Base-by-base conservation (phyloP, 1,284 basidiomycete species). In the Irpex sp. region DNA sequence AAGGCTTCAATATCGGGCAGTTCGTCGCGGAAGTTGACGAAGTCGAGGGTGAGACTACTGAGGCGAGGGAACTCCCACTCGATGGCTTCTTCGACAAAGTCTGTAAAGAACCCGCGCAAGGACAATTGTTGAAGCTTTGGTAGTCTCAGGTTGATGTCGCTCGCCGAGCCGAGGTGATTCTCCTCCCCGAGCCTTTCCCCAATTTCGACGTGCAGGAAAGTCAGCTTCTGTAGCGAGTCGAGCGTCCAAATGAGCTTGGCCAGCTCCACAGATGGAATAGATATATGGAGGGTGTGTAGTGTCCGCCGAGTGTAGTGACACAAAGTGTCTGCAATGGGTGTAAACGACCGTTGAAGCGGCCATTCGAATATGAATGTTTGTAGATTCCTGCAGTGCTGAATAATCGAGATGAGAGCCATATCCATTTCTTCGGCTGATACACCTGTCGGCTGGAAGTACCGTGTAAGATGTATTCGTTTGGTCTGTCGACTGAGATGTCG, bases 191-290 rank as follows among this genome's bases (percentile, higher is more conserved):
- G 56, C 0, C 71, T 67, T 0, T 72, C 72, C 46, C 78, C 80
- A 63, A 90, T 81, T 35, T 85, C 79, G 61, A 92, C 77, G 63
- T 83, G 81, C 1, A 81, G 77, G 1, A 82, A 80, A 8, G 81
- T 73, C 46, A 92, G 75, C 58, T 75, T 73, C 1, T 83, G 83
- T 3, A 91, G 78, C 1, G 81, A 79, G 59, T 85, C 81, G 1
- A 92, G 76, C 6, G 87, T 83, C 83, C 84, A 87, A 49, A 91
- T 89, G 5, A 89, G 79, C 68, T 88, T 87, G 9, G 85, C 76
- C 1, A 89, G 72, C 1, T 80, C 76, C 7, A 81, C 77, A 2
- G 77, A 77, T 0, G 86, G 82, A 7, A 90, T 75, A 63, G 80
- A 81, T 78, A 87, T 83, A 58, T 85, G 82, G 0, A 87, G 78